phyloP scores from a whole-genome alignment of 2,329 filamentous ascomycete species.

The Claviceps paspali region DNA sequence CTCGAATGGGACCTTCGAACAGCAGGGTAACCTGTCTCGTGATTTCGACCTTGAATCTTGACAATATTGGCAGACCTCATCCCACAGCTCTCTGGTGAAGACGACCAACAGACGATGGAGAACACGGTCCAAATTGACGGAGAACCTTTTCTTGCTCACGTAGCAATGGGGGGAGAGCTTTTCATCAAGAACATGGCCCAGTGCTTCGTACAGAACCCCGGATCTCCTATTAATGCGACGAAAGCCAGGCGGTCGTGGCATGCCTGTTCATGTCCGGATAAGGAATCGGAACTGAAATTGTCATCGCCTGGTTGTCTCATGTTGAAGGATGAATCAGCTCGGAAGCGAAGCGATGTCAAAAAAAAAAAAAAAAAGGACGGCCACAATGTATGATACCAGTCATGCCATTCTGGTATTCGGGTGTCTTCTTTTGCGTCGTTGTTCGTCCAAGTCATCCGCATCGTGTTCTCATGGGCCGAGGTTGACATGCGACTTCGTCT shows the following conservation, averaged over 20 bases:
- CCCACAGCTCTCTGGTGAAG: constrained; percentile 20
- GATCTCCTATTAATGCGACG: constrained; percentile 13
- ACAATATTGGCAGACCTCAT: constrained; percentile 21
- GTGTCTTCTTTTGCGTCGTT: no score
- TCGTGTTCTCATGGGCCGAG: no score
- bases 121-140: constrained; percentile 22
- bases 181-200: constrained; percentile 20
- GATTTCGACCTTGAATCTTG: constrained; percentile 14
- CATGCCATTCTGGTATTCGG: no score
- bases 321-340: no score
- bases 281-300: constrained; percentile 2
- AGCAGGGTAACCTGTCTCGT: constrained; percentile 17
- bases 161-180: constrained; percentile 24
- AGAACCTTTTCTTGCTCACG: constrained; percentile 16
- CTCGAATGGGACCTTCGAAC: constrained; percentile 22
- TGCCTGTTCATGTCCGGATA: constrained; percentile 18
- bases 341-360: no score
- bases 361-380: no score
- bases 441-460: no score
- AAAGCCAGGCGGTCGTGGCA: constrained; percentile 14
- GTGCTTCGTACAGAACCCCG: constrained; percentile 10
- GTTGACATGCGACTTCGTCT: no score
- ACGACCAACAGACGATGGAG: constrained; percentile 19
- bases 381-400: no score
- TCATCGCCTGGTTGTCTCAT: no score